Evolutionary conservation across 148 eudicot genomes (phyloP), one percentile per base, ranked within the genome.

Genomic region (Salicornia ramosissima): DNA sequence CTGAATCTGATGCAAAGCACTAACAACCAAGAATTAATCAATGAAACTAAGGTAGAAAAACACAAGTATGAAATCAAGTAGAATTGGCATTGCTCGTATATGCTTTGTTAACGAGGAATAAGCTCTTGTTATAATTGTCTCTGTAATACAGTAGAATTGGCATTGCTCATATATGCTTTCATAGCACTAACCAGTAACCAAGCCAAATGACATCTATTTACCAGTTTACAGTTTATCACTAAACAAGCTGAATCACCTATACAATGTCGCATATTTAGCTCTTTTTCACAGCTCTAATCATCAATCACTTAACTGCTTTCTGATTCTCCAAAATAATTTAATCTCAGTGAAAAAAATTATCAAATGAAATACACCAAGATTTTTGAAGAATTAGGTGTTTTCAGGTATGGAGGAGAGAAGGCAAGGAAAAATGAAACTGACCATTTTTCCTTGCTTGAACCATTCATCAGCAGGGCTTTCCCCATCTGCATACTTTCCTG

Each of bases 401-500:
- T 28, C 4, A 54, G 58, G 30, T 40, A 50, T 43, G 31, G 24
- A 56, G 55, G 61, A 33, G 40, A 1, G 53, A 57, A 31, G 12
- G 6, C 2, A 6, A 22, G 22, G n/a, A n/a, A n/a, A 28, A 8
- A 55, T 10, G 61, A 61, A 69, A 74, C 88, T 55, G 73, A 90
- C 97, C 81, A 85, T 74, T 79, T 86, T 90, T 60, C 99, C 99
- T 82, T 83, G 81, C 78, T 86, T 84, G 85, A 84, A 84, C 97
- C 97, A 91, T 60, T 89, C 97, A 80, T 91, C 96, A 46, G 97
- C 97, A 0, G 97, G 92, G 68, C 83, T 87, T 21, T 85, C 75
- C 63, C 85, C 97, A 82, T 89, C 87, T 15, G 96, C 76, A 67
- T 93, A 93, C 85, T 93, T 93, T 53, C 98, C 98, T 93, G 88